Base-by-base conservation (phyloP, 441 rosid species). In the Omphalea diandra region DNA sequence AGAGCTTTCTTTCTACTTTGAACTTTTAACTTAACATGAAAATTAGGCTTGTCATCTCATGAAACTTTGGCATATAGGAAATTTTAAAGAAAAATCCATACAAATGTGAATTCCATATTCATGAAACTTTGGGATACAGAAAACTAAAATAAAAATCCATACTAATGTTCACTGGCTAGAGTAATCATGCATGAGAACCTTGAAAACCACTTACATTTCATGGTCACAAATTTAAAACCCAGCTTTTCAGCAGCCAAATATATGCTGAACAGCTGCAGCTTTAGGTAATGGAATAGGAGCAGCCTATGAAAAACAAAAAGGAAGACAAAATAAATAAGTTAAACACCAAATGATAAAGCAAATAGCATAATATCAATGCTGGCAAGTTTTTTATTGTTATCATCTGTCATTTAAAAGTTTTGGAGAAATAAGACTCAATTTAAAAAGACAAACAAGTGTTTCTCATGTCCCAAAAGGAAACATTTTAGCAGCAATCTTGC, bases 211-310 rank as follows among this genome's bases (percentile, higher is more conserved):
- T 81, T 84, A 91, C 98, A 83, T 73, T 85, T 88, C 63, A 41
- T 75, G 8, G 79, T 68, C 59, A 78, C 79, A 77, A 94, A 90
- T 75, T 88, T 82, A 77, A 94, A 90, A 32, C 97, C 92, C 82
- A 91, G 75, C 79, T 85, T 94, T 72, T 91, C 87, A 46, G 97
- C 93, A 60, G 98, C 98, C 65, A 84, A 90, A 94, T 67, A 94
- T 86, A 71, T 89, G 79, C 76, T 76, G 82, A 76, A 90, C 85
- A 74, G 80, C 80, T 75, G 83, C 80, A 38, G 74, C 86, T 82
- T 84, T 90, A 55, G 97, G 79, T 73, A 90, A 86, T 33, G 95
- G 97, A 82, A 94, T 79, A 55, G 98, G 97, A 75, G 88, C 81
- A 59, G 70, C 93, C 97, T 91, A 75, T 43, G 67, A 33, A 58